Evolutionary conservation across 176 grass and related monocot genomes (phyloP).

Genomic region (Otatea glauca): DNA sequence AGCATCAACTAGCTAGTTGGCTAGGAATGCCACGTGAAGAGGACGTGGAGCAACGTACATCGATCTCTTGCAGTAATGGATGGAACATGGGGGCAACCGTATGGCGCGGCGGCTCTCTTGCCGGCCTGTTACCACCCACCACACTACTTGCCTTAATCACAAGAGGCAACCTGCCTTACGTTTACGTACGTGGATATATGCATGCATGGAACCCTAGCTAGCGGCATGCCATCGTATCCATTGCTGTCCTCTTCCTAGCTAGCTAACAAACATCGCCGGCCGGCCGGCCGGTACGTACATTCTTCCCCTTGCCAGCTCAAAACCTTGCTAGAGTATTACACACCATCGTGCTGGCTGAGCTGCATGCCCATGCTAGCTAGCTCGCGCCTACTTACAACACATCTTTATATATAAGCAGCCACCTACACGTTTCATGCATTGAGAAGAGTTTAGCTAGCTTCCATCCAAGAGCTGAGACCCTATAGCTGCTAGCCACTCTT

Average conservation of each 20-base stretch:
- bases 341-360: constrained; percentile 24
- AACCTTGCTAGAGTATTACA: background rate
- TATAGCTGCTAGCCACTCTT: constrained; percentile 17
- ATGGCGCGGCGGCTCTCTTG: constrained; percentile 23
- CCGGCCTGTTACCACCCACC: background rate
- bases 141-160: too few species aligned
- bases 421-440: constrained; percentile 48
- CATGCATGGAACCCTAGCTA: too few species aligned
- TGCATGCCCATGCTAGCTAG: background rate
- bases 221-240: too few species aligned
- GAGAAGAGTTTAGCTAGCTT: background rate
- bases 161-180: too few species aligned
- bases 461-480: constrained; percentile 46
- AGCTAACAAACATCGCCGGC: too few species aligned
- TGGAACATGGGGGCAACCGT: constrained; percentile 34
- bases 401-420: constrained; percentile 44
- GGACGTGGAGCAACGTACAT: too few species aligned
- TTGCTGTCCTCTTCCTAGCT: too few species aligned
- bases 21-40: too few species aligned
- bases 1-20: too few species aligned
- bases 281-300: background rate
- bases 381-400: background rate
- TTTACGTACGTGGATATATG: too few species aligned
- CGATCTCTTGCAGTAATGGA: too few species aligned
- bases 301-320: constrained; percentile 42